A percentile compares a stretch with the other conserved stretches of the same genome.
phyloP scores from a whole-genome alignment of 1,284 basidiomycete genomes.

The Sanghuangporus sanghuang region DNA sequence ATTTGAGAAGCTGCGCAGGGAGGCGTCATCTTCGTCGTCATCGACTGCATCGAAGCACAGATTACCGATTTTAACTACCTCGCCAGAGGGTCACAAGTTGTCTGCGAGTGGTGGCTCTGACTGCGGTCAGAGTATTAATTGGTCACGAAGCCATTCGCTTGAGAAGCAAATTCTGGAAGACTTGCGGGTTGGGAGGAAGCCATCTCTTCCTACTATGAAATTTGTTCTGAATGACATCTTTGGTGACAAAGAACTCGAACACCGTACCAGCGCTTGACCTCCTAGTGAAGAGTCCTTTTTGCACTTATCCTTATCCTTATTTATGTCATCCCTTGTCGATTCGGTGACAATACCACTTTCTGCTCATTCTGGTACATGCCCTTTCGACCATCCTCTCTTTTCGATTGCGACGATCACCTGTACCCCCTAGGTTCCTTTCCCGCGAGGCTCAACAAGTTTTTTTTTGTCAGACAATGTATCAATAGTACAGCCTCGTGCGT shows the following conservation, averaged over 20 bases:
- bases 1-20: background rate
- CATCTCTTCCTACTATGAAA: conserved; percentile 11
- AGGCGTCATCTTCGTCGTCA: background rate
- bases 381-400: background rate
- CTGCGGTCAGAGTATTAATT: background rate
- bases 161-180: conserved; percentile 10
- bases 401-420: background rate
- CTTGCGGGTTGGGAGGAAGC: conserved; percentile 5
- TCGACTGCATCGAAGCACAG: background rate
- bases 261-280: background rate
- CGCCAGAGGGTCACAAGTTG: background rate
- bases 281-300: background rate
- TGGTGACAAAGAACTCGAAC: background rate
- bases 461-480: background rate
- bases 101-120: background rate
- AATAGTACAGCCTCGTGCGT: background rate
- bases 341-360: background rate
- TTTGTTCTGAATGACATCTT: background rate
- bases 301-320: background rate
- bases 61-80: background rate
- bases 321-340: background rate
- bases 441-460: background rate
- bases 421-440: background rate
- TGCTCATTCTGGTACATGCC: background rate
- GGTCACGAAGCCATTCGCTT: conserved; percentile 6